Evolutionary conservation across 371 early-diverging fungal species (phyloP).

Genomic region (Zychaea mexicana): DNA sequence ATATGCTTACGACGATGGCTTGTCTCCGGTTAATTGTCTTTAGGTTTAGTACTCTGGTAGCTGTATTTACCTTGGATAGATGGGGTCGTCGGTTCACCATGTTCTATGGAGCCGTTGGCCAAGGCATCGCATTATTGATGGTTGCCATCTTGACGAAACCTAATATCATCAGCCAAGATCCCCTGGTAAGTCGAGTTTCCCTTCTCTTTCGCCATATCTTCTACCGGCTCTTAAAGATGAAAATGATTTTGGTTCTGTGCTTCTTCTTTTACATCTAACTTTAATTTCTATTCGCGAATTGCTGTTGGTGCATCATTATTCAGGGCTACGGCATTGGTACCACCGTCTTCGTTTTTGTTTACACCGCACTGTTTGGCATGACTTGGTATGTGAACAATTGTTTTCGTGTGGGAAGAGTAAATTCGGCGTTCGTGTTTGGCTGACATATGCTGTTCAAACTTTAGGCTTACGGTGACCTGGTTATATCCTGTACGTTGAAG

Average conservation of each 20-base stretch:
- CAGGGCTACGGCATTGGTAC: conserved; percentile 35
- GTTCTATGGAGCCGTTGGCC: conserved; percentile 40
- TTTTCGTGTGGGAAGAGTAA: too few species aligned
- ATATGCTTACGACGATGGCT: too few species aligned
- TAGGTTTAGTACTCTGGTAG: conserved; percentile 30
- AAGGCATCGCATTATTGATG: conserved; percentile 33
- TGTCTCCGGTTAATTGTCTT: too few species aligned
- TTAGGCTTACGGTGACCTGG: conserved; percentile 40
- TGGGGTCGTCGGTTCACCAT: conserved; percentile 41
- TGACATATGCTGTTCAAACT: too few species aligned
- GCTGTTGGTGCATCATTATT: background rate
- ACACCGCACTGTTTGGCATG: conserved; percentile 45
- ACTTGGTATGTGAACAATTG: too few species aligned
- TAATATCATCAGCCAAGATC: conserved; percentile 26
- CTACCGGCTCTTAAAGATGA: background rate
- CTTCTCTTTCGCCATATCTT: background rate
- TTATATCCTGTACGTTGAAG: conserved; percentile 30
- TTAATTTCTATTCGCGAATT: background rate
- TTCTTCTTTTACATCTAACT: background rate
- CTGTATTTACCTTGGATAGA: conserved; percentile 38
- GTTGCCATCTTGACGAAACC: conserved; percentile 38
- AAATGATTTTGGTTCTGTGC: too few species aligned
- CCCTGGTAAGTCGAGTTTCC: background rate
- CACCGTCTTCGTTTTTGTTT: conserved; percentile 38
- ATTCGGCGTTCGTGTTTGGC: too few species aligned